These are phyloP conservation scores for Ogataea pini DNA, from an alignment of 805 yeast genomes.

Conservation along the genomic window DNA sequence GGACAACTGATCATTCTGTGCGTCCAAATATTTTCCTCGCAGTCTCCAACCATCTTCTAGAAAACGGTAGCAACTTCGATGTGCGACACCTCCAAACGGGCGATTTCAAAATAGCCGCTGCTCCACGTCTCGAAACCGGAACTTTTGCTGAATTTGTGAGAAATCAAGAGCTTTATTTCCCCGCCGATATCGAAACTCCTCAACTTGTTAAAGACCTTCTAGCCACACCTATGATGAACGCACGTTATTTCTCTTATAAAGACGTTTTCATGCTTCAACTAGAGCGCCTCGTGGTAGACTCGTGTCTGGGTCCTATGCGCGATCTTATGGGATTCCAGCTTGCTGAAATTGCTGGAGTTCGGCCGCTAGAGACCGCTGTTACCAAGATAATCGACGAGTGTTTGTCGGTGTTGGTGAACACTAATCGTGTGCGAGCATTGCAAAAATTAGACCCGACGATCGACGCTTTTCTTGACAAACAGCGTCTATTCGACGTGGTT, in stretches of 20 bases:
- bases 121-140: conserved; percentile 15
- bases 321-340: conserved; percentile 13
- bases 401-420: conserved; percentile 11
- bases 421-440: conserved; percentile 9
- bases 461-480: conserved; percentile 16
- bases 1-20: background rate
- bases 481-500: conserved; percentile 17
- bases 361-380: conserved; percentile 11
- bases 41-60: conserved; percentile 22
- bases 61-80: conserved; percentile 20
- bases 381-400: conserved; percentile 18
- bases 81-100: conserved; percentile 28
- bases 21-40: conserved; percentile 28
- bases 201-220: conserved; percentile 13
- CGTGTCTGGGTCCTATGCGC: conserved; percentile 23
- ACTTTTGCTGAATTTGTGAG: conserved; percentile 1
- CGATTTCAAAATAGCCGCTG: conserved; percentile 22
- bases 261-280: conserved; percentile 22
- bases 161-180: conserved; percentile 14
- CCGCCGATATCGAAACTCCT: conserved; percentile 20
- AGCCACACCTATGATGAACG: conserved; percentile 18
- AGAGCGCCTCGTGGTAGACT: conserved; percentile 26
- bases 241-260: conserved; percentile 23
- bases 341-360: background rate
- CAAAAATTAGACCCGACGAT: conserved; percentile 19